Percentiles rank a stretch among this genome's conserved stretches.
Conservation (phyloP, 495 filamentous ascomycete species). For the Chaetomium tenue region DNA sequence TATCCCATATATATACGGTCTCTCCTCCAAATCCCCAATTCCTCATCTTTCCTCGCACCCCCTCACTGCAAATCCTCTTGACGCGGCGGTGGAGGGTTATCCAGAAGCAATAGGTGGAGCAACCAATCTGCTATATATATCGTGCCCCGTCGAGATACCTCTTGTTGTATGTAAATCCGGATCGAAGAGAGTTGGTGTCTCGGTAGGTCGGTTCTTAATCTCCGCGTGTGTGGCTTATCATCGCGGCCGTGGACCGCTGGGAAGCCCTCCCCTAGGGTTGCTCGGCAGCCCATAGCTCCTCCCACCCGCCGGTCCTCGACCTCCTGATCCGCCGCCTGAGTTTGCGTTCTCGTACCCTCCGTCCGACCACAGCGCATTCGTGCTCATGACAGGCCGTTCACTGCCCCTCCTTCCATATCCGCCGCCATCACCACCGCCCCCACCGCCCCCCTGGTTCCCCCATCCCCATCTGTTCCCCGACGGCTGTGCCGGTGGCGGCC, state of each 20-base stretch:
- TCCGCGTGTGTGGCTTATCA: conserved; percentile 24
- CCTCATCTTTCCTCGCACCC: too few species aligned
- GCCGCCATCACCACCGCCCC: conserved; percentile 33
- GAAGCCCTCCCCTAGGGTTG: conserved; percentile 48
- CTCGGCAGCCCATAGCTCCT: conserved; percentile 50
- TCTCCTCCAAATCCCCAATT: not conserved
- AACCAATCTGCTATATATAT: too few species aligned
- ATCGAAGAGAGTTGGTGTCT: too few species aligned
- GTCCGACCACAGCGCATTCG: conserved; percentile 49
- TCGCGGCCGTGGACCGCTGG: conserved; percentile 45
- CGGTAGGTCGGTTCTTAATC: not conserved
- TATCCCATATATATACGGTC: not conserved
- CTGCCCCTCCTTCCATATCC: conserved; percentile 38
- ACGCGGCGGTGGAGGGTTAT: too few species aligned
- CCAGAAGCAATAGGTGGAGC: too few species aligned
- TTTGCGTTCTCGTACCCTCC: conserved; percentile 43
- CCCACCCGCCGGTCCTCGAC: conserved; percentile 37
- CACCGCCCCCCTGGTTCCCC: conserved; percentile 27
- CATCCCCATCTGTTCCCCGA: conserved; percentile 31
- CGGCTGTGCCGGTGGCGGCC: conserved; percentile 16
- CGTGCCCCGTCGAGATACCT: too few species aligned
- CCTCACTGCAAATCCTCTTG: too few species aligned
- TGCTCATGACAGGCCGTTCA: conserved; percentile 47
- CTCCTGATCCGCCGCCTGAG: conserved; percentile 35
- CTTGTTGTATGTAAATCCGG: too few species aligned